Conservation (phyloP, 1,284 basidiomycete genomes). For the Sutorius eximius region DNA sequence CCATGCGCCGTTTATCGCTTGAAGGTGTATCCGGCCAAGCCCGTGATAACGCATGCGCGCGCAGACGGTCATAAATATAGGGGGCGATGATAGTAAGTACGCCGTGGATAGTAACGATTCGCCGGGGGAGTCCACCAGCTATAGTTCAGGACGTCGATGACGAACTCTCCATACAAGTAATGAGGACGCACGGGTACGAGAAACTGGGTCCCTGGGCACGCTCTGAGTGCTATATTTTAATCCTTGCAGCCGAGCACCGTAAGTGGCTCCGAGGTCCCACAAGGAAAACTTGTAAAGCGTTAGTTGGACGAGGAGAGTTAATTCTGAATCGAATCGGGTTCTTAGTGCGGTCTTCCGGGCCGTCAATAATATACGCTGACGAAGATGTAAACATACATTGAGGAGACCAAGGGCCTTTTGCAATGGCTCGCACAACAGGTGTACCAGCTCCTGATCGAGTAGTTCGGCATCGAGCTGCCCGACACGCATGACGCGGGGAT, state of each 20-base stretch:
- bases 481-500: constrained; percentile 69
- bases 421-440: constrained; percentile 83
- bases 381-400: constrained; percentile 50
- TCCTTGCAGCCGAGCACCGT: constrained; percentile 91
- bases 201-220: constrained; percentile 35
- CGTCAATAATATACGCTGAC: constrained; percentile 10
- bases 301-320: constrained; percentile 75
- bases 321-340: constrained; percentile 77
- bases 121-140: constrained; percentile 65
- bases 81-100: constrained; percentile 75
- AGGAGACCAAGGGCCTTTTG: constrained; percentile 70
- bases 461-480: constrained; percentile 92
- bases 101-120: constrained; percentile 67
- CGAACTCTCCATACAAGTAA: background rate
- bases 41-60: constrained; percentile 73
- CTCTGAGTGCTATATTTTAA: constrained; percentile 54
- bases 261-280: constrained; percentile 80
- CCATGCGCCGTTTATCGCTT: constrained; percentile 69
- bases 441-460: constrained; percentile 87
- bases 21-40: constrained; percentile 91
- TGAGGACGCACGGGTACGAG: constrained; percentile 22
- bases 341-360: constrained; percentile 56
- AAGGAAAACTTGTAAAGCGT: constrained; percentile 84
- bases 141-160: constrained; percentile 22
- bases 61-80: constrained; percentile 76